Conservation (phyloP, 768 basidiomycete genomes). For the Pleurotus eryngii region DNA sequence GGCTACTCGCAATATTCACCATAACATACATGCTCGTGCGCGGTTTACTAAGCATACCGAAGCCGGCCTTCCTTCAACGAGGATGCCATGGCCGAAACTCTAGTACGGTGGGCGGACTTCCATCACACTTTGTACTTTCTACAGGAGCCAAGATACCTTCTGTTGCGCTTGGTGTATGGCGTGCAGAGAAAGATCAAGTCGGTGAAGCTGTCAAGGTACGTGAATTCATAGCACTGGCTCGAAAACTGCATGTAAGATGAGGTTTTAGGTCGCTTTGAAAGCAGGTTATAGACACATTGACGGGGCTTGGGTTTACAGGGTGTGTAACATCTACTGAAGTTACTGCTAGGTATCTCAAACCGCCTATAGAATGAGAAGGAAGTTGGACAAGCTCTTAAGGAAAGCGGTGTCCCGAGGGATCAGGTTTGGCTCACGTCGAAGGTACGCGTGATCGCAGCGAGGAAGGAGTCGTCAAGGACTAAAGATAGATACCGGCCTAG, state of each 20-base stretch:
- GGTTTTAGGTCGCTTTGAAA: slow-evolving; percentile 47
- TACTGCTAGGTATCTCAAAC: neutral
- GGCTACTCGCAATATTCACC: neutral
- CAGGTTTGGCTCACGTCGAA: slow-evolving; percentile 71
- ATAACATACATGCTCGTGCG: slow-evolving; percentile 2
- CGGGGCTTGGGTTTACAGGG: slow-evolving; percentile 68
- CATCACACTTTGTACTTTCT: slow-evolving; percentile 54
- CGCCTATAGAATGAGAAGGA: slow-evolving; percentile 59
- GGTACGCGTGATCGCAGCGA: slow-evolving; percentile 15
- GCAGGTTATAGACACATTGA: slow-evolving; percentile 73
- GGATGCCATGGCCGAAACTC: slow-evolving; percentile 5
- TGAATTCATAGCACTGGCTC: neutral
- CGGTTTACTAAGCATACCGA: neutral
- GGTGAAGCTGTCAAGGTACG: slow-evolving; percentile 62
- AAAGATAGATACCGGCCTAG: slow-evolving; percentile 22
- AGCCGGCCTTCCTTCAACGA: neutral
- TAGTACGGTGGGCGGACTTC: slow-evolving; percentile 19
- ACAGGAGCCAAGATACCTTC: slow-evolving; percentile 69
- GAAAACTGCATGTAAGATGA: too few relatives aligned
- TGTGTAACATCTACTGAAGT: slow-evolving; percentile 16
- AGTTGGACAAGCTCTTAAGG: slow-evolving; percentile 59
- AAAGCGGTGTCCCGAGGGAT: slow-evolving; percentile 57
- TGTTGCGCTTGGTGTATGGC: slow-evolving; percentile 69
- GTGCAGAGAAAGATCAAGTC: slow-evolving; percentile 54
- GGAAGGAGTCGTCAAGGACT: too few relatives aligned